Base-by-base conservation (phyloP, 352 stramenopile genomes). In the Phytophthora ohioensis region DNA sequence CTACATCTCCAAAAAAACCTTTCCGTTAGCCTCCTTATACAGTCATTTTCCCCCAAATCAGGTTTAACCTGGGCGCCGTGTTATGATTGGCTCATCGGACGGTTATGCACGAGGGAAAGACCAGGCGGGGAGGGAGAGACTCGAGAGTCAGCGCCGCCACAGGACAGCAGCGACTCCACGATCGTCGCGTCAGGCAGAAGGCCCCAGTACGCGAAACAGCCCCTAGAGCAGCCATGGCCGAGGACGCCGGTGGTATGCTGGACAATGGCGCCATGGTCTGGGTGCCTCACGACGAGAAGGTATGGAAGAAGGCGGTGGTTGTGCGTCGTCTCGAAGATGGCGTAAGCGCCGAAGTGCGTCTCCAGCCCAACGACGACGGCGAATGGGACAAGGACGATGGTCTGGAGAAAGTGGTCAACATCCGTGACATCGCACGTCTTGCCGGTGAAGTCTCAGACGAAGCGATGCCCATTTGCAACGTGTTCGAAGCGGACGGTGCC, bases 391-490 rank as follows among this genome's bases (percentile, higher is more conserved):
- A 71, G 17, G 84, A 93, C 69, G 80, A 91, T 27, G 88, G 88
- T 5, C 48, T 84, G 7, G 78, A 88, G 55, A 80, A 90, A 34
- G 64, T 80, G 21, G 81, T 93, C n/a, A 89, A 78, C 57, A 82
- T 93, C 31, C 56, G 68, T 4, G 80, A 93, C 52, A 84, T 95
- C 27, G 82, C 86, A 51, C 81, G 83, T 0, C 51, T 93, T 11
- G 85, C 85, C 3, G 86, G 87, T 7, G 88, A 95, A 51, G 85
- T 93, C 7, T 92, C 88, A 30, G 78, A 90, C 34, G 74, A 86
- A 13, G 86, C 88, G 17, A 93, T 95, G 84, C 85, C 88, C 6
- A 95, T 95, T 56, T 95, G 88, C 60, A 95, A 95, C 73, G 82
- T 80, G 31, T 95, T 95, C 68, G 74, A 81, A 1, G 63, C 69